Base-by-base conservation (phyloP, 2,329 filamentous ascomycete genomes). In the Talaromyces funiculosus region DNA sequence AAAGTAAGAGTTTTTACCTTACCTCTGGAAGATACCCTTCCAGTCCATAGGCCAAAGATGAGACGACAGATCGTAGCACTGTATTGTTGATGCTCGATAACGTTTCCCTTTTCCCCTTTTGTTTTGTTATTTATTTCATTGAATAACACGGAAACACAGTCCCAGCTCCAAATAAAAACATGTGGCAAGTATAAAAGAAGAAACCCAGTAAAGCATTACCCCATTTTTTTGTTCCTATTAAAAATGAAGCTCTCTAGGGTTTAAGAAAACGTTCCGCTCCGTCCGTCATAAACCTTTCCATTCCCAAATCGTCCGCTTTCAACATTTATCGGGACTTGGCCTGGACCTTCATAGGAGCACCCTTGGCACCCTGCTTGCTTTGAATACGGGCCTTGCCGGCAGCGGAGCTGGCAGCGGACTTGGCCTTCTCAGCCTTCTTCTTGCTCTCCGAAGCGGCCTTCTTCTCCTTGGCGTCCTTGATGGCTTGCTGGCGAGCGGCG, bases 391-490 rank as follows among this genome's bases (percentile, higher is more conserved):
- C 83, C 83, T 92, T 86, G 76, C 91, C 92, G 82, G 90, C 89
- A 77, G 87, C 81, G 69, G 87, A 85, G 65, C 70, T 73, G 70
- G 89, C 85, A 68, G 92, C 92, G 75, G 72, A 84, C 90, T 97
- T 97, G 74, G 94, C 94, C 91, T 99, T 99, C 83, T 97, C 92
- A 63, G 90, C 90, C 90, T 97, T 99, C 91, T 97, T 99, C 80
- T 86, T 87, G 78, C 86, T 90, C 81, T 90, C 88, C 65, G 86
- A 85, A 66, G 87, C 92, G 69, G 87, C 83, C 86, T 95, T 96
- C 92, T 97, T 97, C 80, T 96, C 92, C 90, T 99, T 99, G 83
- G 87, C 90, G 78, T 95, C 92, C 86, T 93, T 93, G 84, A 97
- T 92, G 79, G 94, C 93, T 72, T 87, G 84, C 71, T 85, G 83